phyloP scores from a whole-genome alignment of 352 stramenopile species.

The Globisporangium takayamanum region DNA sequence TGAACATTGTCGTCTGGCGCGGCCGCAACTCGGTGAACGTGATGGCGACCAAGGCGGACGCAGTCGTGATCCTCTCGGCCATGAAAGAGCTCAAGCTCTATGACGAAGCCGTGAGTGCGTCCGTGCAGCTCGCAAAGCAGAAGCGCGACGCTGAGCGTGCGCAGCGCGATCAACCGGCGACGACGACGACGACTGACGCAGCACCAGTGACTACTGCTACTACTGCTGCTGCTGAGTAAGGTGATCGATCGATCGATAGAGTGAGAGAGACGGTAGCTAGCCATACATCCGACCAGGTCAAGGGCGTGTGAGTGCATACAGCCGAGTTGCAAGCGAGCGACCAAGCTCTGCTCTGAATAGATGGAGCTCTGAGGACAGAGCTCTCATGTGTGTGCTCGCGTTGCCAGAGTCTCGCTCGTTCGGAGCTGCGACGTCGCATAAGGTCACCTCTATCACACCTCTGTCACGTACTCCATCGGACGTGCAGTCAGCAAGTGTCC shows the following conservation, averaged over 20 bases:
- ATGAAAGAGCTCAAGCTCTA: constrained; percentile 86
- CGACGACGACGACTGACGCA: neutral
- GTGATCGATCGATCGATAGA: neutral
- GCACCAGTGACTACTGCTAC: neutral
- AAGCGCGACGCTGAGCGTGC: constrained; percentile 38
- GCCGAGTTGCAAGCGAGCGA: too few species aligned
- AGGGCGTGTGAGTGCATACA: too few species aligned
- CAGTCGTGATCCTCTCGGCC: constrained; percentile 60
- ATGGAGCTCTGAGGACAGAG: too few species aligned
- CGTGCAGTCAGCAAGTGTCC: too few species aligned
- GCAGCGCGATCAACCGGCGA: constrained; percentile 18
- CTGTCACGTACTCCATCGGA: too few species aligned
- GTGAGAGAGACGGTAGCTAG: neutral
- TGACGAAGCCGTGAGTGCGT: constrained; percentile 32
- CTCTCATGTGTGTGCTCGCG: too few species aligned
- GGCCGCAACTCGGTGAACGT: constrained; percentile 83
- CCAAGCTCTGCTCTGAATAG: too few species aligned
- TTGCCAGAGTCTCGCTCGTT: too few species aligned
- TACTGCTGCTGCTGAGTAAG: constrained; percentile 5
- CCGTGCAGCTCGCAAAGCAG: constrained; percentile 42
- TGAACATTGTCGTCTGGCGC: constrained; percentile 84
- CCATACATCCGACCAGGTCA: too few species aligned
- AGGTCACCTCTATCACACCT: too few species aligned
- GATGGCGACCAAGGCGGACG: constrained; percentile 81
- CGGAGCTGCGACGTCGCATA: too few species aligned